phyloP scores from a whole-genome alignment of 495 filamentous ascomycete species.

The Apodospora peruviana region DNA sequence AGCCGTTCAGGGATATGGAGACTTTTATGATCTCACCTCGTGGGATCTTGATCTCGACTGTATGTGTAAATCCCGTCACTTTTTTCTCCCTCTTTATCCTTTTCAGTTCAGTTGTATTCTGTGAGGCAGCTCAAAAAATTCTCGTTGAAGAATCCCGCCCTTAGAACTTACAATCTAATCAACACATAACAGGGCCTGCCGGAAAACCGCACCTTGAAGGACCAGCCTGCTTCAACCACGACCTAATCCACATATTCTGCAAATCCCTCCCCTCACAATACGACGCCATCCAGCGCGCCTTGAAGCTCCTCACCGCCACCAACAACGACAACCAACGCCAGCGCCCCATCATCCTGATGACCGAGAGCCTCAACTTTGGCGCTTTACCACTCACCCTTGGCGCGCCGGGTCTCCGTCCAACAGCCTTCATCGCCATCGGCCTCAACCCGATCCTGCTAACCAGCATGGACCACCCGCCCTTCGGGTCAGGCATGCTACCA shows the following conservation, averaged over 20 bases:
- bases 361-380: not conserved
- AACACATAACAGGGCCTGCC: not conserved
- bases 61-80: too few species aligned
- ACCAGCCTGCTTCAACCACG: not conserved
- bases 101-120: not conserved
- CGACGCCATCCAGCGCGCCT: not conserved
- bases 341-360: not conserved
- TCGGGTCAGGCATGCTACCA: not conserved
- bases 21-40: not conserved
- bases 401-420: not conserved
- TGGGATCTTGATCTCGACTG: not conserved
- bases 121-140: not conserved
- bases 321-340: too few species aligned
- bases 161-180: not conserved
- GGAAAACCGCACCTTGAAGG: not conserved
- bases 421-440: not conserved
- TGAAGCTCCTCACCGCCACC: not conserved
- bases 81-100: not conserved
- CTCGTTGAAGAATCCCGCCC: too few species aligned
- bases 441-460: not conserved
- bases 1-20: not conserved
- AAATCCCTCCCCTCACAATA: not conserved
- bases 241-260: conserved; percentile 1
- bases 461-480: not conserved
- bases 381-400: not conserved